phyloP scores from a whole-genome alignment of 2,329 filamentous ascomycete genomes.

The Trichoderma breve region DNA sequence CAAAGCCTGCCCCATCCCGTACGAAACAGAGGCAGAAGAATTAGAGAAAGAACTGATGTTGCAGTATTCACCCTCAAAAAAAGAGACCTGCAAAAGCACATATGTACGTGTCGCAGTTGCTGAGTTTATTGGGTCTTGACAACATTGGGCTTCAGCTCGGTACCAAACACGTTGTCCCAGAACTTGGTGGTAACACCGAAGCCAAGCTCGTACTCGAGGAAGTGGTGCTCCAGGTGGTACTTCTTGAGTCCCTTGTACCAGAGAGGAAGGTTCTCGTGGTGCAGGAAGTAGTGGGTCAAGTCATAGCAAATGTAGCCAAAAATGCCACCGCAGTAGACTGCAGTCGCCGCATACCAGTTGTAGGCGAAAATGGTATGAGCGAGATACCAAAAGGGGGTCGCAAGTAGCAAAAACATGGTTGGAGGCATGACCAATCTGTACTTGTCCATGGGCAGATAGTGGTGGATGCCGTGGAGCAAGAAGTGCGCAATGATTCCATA shows the following conservation, averaged over 20 bases:
- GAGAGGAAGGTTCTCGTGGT: slow-evolving; percentile 85
- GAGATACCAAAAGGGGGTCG: slow-evolving; percentile 87
- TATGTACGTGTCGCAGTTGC: neutral
- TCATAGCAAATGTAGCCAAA: slow-evolving; percentile 98
- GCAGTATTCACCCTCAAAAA: neutral
- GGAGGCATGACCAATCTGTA: slow-evolving; percentile 97
- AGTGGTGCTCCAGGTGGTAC: slow-evolving; percentile 95
- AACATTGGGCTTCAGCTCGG: slow-evolving; percentile 59
- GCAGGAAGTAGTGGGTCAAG: slow-evolving; percentile 96
- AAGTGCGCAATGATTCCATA: slow-evolving; percentile 87
- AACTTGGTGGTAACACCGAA: slow-evolving; percentile 96
- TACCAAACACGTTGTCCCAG: slow-evolving; percentile 93
- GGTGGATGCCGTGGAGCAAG: slow-evolving; percentile 92
- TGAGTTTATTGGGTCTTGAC: slow-evolving; percentile 36
- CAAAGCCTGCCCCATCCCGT: neutral
- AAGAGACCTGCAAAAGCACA: neutral
- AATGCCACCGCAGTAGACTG: slow-evolving; percentile 83
- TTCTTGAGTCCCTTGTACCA: slow-evolving; percentile 96
- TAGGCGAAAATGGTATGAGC: slow-evolving; percentile 79
- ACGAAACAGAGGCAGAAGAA: neutral
- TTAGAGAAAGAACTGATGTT: neutral
- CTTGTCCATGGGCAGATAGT: slow-evolving; percentile 99
- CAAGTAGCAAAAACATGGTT: slow-evolving; percentile 77
- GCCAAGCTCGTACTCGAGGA: slow-evolving; percentile 95
- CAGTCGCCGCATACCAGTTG: slow-evolving; percentile 78